Conservation (phyloP, 495 filamentous ascomycete species). For the Trichoderma erinaceum region DNA sequence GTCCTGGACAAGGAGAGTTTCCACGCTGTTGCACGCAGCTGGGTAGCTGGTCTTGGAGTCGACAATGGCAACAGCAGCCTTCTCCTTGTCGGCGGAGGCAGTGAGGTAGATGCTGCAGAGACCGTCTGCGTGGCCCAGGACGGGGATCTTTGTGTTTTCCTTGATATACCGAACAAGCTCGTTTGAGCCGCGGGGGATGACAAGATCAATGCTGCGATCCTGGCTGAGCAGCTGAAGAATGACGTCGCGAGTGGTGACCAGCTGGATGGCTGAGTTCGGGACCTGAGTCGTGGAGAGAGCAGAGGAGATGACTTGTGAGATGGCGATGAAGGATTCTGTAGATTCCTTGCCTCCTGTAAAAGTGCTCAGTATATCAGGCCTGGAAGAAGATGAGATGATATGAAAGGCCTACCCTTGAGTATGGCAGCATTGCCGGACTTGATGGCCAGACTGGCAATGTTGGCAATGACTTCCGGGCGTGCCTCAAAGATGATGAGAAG, state of each 20-base stretch:
- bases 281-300: constrained; percentile 73
- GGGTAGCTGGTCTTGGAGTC: constrained; percentile 93
- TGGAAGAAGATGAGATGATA: background rate
- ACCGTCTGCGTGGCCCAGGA: constrained; percentile 94
- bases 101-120: constrained; percentile 88
- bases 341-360: constrained; percentile 81
- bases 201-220: constrained; percentile 84
- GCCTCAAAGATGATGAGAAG: constrained; percentile 97
- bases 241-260: constrained; percentile 84
- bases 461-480: constrained; percentile 96
- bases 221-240: constrained; percentile 78
- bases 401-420: constrained; percentile 56
- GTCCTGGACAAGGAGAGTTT: constrained; percentile 82
- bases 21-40: constrained; percentile 91
- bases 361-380: constrained; percentile 12
- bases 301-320: constrained; percentile 74
- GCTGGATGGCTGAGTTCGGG: constrained; percentile 79
- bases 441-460: constrained; percentile 93
- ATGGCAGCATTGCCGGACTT: constrained; percentile 98
- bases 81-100: constrained; percentile 62
- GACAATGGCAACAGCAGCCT: constrained; percentile 70
- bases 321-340: constrained; percentile 83
- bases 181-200: constrained; percentile 90
- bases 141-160: constrained; percentile 84
- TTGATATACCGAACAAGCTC: constrained; percentile 90